Conservation (phyloP, 2,329 filamentous ascomycete genomes). For the Fusarium udum region DNA sequence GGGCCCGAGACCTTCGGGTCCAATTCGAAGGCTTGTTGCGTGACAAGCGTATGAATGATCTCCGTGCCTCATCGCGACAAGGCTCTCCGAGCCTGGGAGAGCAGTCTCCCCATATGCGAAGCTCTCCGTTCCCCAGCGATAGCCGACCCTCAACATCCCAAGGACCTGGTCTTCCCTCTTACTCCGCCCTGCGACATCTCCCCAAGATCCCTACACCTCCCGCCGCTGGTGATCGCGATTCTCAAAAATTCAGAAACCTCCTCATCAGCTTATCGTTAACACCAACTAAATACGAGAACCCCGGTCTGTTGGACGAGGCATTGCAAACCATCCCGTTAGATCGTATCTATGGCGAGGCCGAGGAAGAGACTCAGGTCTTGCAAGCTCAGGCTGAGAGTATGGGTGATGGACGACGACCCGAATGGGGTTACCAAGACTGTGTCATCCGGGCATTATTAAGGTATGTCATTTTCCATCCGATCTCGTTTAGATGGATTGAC, state of each 20-base stretch:
- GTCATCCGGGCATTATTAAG: slow-evolving; percentile 87
- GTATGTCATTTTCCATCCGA: slow-evolving; percentile 57
- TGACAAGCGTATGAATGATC: slow-evolving; percentile 85
- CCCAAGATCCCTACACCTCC: slow-evolving; percentile 77
- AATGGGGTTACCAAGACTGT: slow-evolving; percentile 98
- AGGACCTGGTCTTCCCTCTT: slow-evolving; percentile 56
- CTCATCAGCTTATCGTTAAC: slow-evolving; percentile 87
- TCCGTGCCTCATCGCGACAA: slow-evolving; percentile 65
- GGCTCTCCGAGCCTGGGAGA: slow-evolving; percentile 65
- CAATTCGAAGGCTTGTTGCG: slow-evolving; percentile 89
- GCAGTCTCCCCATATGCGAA: slow-evolving; percentile 59
- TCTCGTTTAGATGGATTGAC: background rate
- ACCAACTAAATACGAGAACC: slow-evolving; percentile 95
- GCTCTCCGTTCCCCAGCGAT: slow-evolving; percentile 50
- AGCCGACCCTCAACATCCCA: slow-evolving; percentile 60
- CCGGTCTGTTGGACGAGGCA: slow-evolving; percentile 91
- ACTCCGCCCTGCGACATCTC: slow-evolving; percentile 60
- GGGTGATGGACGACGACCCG: slow-evolving; percentile 79
- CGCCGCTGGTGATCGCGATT: slow-evolving; percentile 68
- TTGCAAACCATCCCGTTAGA: slow-evolving; percentile 87
- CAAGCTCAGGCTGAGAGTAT: slow-evolving; percentile 89
- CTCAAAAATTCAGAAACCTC: slow-evolving; percentile 81
- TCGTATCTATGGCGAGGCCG: slow-evolving; percentile 90
- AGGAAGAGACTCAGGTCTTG: slow-evolving; percentile 90
- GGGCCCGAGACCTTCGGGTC: slow-evolving; percentile 80